These are phyloP conservation scores for Dendrobium catenatum DNA, from an alignment of 106 monocot genomes.

Conservation along the genomic window DNA sequence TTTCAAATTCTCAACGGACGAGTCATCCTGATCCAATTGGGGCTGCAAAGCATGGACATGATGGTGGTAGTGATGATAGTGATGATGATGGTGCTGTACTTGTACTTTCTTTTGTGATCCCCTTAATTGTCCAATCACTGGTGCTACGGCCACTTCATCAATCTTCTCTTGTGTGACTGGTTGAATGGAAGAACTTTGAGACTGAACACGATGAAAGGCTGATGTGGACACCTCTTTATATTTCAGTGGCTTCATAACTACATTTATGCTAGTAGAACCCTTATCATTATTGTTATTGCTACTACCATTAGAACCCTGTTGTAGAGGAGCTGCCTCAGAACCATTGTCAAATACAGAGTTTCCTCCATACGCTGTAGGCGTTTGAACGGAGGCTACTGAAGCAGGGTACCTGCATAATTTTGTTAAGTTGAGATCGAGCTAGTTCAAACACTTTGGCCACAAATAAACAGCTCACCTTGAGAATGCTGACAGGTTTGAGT, in stretches of 20 bases:
- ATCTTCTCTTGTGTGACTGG: conserved; percentile 28
- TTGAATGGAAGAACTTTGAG: conserved; percentile 19
- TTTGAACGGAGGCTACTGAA: conserved; percentile 55
- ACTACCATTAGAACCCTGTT: conserved; percentile 58
- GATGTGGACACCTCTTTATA: conserved; percentile 21
- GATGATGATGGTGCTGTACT: conserved; percentile 62
- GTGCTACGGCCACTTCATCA: conserved; percentile 15
- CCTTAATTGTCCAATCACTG: conserved; percentile 13
- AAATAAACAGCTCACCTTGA: conserved; percentile 43
- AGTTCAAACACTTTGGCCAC: neutral
- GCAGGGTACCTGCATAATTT: conserved; percentile 51
- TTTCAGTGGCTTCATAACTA: conserved; percentile 28
- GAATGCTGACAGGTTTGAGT: conserved; percentile 80
- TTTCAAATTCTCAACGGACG: conserved; percentile 18
- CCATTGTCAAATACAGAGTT: conserved; percentile 46
- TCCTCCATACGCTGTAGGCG: conserved; percentile 32
- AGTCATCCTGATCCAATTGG: conserved; percentile 38
- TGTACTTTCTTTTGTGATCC: conserved; percentile 32
- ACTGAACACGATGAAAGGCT: conserved; percentile 46
- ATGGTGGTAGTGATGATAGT: conserved; percentile 65
- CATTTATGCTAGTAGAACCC: conserved; percentile 56
- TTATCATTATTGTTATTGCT: conserved; percentile 67
- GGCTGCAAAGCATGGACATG: conserved; percentile 31
- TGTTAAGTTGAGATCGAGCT: neutral
- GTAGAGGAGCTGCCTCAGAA: conserved; percentile 45